Conservation (phyloP, 148 eudicot species). For the Pharnaceum exiguum region DNA sequence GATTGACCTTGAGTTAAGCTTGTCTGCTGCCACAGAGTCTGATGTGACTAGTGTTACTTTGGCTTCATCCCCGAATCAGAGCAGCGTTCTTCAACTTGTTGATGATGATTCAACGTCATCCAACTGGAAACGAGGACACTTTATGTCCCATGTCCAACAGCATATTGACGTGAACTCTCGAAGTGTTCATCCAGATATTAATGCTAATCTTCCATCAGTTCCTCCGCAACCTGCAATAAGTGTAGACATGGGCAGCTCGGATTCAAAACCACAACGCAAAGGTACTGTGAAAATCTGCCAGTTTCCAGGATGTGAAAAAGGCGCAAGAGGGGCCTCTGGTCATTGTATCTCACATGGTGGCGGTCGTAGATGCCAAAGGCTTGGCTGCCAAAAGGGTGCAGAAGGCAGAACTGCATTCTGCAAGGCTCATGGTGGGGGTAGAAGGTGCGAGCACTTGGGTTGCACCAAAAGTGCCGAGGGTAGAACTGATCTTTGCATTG, state of each 20-base stretch:
- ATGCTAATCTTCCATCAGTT: conserved; percentile 7
- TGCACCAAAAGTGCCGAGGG: conserved; percentile 89
- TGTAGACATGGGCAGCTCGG: conserved; percentile 13
- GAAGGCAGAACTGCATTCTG: conserved; percentile 71
- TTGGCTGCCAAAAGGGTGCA: conserved; percentile 70
- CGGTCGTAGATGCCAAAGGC: conserved; percentile 57
- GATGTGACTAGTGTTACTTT: conserved; percentile 46
- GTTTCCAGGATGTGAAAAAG: conserved; percentile 49
- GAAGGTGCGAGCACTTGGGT: conserved; percentile 56
- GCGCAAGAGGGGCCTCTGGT: conserved; percentile 80
- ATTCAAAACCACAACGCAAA: conserved; percentile 29
- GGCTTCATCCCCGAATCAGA: conserved; percentile 24
- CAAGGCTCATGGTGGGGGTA: conserved; percentile 80
- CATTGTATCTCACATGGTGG: conserved; percentile 76
- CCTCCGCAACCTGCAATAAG: conserved; percentile 5
- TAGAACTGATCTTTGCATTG: conserved; percentile 58
- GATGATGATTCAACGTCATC: conserved; percentile 82
- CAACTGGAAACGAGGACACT: conserved; percentile 44
- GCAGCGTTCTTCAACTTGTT: conserved; percentile 27
- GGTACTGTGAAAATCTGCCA: conserved; percentile 44
- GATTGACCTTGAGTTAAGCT: conserved; percentile 60
- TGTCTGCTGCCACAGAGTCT: conserved; percentile 51
- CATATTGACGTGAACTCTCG: too few species aligned
- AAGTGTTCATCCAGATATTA: too few species aligned
- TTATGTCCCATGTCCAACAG: conserved; percentile 25